Conservation (phyloP, 495 filamentous ascomycete genomes). For the Annulohypoxylon nitens region DNA sequence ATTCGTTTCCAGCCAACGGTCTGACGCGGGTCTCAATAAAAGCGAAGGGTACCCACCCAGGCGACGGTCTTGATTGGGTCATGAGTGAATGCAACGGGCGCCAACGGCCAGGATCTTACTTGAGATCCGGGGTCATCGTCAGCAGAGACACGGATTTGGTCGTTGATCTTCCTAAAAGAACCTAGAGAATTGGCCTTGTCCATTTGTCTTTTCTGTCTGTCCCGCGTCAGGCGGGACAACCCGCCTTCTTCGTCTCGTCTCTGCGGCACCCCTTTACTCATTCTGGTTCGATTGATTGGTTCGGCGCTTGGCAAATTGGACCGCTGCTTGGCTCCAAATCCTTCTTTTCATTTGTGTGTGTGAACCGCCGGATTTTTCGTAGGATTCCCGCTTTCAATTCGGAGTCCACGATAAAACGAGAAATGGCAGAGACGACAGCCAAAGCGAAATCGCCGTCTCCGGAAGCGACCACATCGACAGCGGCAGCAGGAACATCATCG, state of each 20-base stretch:
- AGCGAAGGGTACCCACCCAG: conserved; percentile 17
- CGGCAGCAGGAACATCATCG: not conserved
- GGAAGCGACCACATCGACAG: conserved; percentile 7
- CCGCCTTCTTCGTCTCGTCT: conserved; percentile 17
- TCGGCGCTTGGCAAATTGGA: conserved; percentile 14
- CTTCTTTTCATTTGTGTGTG: conserved; percentile 10
- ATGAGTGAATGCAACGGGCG: conserved; percentile 17
- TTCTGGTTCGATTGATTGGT: conserved; percentile 15
- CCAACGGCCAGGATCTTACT: conserved; percentile 14
- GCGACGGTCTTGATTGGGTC: conserved; percentile 15
- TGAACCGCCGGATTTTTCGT: conserved; percentile 7
- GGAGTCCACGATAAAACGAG: not conserved
- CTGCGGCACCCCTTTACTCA: conserved; percentile 3
- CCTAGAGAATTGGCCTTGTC: not conserved
- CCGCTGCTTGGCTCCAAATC: not conserved
- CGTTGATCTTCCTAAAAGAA: conserved; percentile 19
- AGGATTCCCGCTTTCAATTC: conserved; percentile 2
- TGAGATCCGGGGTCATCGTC: conserved; percentile 12
- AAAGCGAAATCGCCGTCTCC: conserved; percentile 17
- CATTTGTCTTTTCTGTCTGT: conserved; percentile 4
- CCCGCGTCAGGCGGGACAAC: conserved; percentile 29
- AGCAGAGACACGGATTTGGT: conserved; percentile 11
- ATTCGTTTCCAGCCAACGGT: conserved; percentile 16
- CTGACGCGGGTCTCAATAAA: conserved; percentile 10
- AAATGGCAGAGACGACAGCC: conserved; percentile 21